A percentile compares a stretch with the other conserved stretches of the same genome.
Conservation (phyloP, 148 eudicot genomes). For the Rhododendron mucronatum region DNA sequence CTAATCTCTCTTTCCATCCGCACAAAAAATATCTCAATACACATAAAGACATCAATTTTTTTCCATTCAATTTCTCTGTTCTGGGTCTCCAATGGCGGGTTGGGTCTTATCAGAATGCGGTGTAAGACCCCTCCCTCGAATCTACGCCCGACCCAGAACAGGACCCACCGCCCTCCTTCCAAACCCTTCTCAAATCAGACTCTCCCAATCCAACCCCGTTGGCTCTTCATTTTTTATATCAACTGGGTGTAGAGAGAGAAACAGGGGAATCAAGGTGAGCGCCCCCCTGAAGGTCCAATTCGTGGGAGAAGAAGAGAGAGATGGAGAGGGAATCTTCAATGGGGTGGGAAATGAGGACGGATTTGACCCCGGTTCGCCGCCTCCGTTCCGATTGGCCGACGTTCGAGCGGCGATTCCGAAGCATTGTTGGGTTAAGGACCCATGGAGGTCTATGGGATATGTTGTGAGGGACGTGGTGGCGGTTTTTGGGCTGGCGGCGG, state of each 20-base stretch:
- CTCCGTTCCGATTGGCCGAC: constrained; percentile 37
- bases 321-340: constrained; percentile 5
- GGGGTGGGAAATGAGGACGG: constrained; percentile 14
- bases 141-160: constrained; percentile 47
- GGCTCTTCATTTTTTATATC: constrained; percentile 18
- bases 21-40: not conserved
- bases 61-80: not conserved
- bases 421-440: constrained; percentile 49
- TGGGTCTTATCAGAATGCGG: constrained; percentile 81
- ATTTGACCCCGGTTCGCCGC: constrained; percentile 32
- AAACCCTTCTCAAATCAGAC: constrained; percentile 27
- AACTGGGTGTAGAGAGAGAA: constrained; percentile 30
- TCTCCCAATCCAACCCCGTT: constrained; percentile 20
- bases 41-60: not conserved
- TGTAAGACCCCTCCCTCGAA: constrained; percentile 50
- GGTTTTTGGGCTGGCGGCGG: constrained; percentile 30
- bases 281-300: constrained; percentile 40
- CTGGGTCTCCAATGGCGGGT: constrained; percentile 57
- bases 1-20: not conserved
- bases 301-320: constrained; percentile 24
- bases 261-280: constrained; percentile 59
- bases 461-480: constrained; percentile 33
- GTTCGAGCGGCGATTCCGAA: constrained; percentile 42
- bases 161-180: constrained; percentile 9
- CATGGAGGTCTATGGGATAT: constrained; percentile 40